Base-by-base conservation (phyloP, 2,329 filamentous ascomycete species). In the Lachnellula occidentalis region DNA sequence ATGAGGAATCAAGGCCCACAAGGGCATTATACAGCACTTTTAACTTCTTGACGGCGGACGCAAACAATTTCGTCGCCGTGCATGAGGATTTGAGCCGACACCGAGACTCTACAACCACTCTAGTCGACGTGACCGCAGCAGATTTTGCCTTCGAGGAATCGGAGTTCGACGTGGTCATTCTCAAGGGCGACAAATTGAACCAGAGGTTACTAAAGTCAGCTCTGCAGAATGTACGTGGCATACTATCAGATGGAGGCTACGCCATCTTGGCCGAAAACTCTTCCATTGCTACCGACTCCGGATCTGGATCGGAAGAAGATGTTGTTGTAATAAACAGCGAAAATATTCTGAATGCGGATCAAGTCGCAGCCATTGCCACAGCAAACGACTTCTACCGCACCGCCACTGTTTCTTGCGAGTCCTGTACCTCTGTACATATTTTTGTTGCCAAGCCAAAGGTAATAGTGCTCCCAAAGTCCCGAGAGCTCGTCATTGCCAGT, bases 301-400 rank as follows among this genome's bases (percentile, higher is more conserved):
- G 57, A 66, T 76, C 77, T 65, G 62, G 31, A 63, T 64, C 50
- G 58, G 81, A 63, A 31, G 82, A 71, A 45, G 70, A 69, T 47
- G 76, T 71, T 68, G 85, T 85, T 85, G 82, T 66, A 95, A 88
- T 2, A 85, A 79, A n/a, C 55, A 14, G 62, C 62, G 36, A 50
- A 5, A 50, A 43, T 22, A 27, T 14, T 34, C 34, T 50, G 31
- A 50, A 27, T 41, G 48, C 21, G 22, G 37, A 43, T 37, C 15
- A 41, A 43, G 22, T 50, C 19, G 48, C 14, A 50, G 24, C 34
- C 17, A 37, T 50, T 50, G 48, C 48, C 36, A 27, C 12, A 5
- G 31, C 37, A 19, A 50, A 43, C 19, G 42, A 43, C 37, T 37
- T 50, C 48, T 36, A 50, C 34, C 48, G 48, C 48, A 50, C 21